Evolutionary conservation across 345 rosid species (phyloP), one percentile per base, ranked within the genome.

Genomic region (Punica granatum): DNA sequence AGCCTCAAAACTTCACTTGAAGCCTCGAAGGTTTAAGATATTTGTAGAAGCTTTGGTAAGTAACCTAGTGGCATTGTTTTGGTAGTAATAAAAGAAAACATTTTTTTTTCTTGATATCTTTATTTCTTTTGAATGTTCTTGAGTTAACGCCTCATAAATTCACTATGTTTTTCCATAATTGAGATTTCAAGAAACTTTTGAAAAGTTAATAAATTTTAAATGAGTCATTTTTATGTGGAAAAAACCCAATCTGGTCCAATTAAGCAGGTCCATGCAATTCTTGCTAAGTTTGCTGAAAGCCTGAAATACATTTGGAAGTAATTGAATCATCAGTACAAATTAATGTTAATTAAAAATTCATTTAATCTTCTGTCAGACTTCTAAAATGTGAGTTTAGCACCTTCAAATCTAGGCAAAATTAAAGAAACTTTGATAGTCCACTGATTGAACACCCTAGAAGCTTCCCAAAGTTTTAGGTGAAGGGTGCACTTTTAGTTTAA

Each of bases 1-100:
- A 84, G 98, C 98, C 73, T 95, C 99, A 72, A 95, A 95, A 81
- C 98, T 95, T 83, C 99, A 92, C 77, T 77, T 89, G 67, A 95
- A 90, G 82, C 99, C 98, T 1, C 87, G 99, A 69, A 85, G 98
- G 78, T 92, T 89, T 73, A 95, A 95, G 83, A 76, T 90, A 72
- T 95, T 95, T 78, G 56, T 92, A 74, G 99, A 95, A 76, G 92
- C 98, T 67, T 81, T 95, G 98, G 99, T 95, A 69, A 86, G 98
- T 84, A 30, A 63, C 66, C 33, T 23, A 37, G 28, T 63, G 48
- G 61, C 34, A 12, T 56, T 56, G 26, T 4, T n/a, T n/a, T 30
- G 3, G 28, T 11, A n/a, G 10, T 28, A 26, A 26, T 33, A 11
- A 56, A 26, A 28, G 11, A 56, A 26, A 33, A 26, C n/a, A 41